Evolutionary conservation across 805 yeast genomes (phyloP).

Genomic region (Candida pini): DNA sequence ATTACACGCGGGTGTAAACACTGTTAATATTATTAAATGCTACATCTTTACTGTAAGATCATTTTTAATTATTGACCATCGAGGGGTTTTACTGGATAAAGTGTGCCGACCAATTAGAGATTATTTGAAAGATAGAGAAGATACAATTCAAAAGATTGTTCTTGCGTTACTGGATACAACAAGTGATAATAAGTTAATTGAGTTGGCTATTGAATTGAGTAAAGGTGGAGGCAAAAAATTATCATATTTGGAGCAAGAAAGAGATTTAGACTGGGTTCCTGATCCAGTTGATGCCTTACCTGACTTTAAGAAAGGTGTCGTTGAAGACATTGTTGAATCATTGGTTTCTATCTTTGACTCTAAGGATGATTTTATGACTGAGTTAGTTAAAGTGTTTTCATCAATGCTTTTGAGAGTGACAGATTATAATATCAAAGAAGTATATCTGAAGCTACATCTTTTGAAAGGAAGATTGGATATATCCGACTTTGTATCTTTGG

Average conservation of each 20-base stretch:
- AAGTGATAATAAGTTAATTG: slow-evolving; percentile 38
- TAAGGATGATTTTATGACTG: slow-evolving; percentile 59
- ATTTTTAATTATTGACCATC: slow-evolving; percentile 74
- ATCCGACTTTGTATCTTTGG: slow-evolving; percentile 59
- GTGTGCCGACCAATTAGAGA: slow-evolving; percentile 72
- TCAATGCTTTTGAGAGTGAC: slow-evolving; percentile 42
- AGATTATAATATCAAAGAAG: slow-evolving; percentile 35
- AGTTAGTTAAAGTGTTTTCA: slow-evolving; percentile 58
- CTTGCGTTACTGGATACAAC: slow-evolving; percentile 57
- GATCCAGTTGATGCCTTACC: slow-evolving; percentile 90
- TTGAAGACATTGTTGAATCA: slow-evolving; percentile 65
- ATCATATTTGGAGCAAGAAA: slow-evolving; percentile 32
- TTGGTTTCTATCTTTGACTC: slow-evolving; percentile 68
- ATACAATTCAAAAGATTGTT: slow-evolving; percentile 65
- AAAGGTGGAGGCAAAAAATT: slow-evolving; percentile 25
- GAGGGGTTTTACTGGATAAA: slow-evolving; percentile 75
- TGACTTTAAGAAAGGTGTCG: slow-evolving; percentile 60
- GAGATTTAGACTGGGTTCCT: slow-evolving; percentile 65
- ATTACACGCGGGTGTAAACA: slow-evolving; percentile 77
- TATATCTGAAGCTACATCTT: slow-evolving; percentile 39
- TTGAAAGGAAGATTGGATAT: slow-evolving; percentile 63
- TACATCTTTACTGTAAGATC: slow-evolving; percentile 70
- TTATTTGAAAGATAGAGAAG: slow-evolving; percentile 67
- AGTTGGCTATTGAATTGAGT: slow-evolving; percentile 48
- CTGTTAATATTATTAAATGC: slow-evolving; percentile 61